These are phyloP conservation scores for Klebsormidium nitens DNA, from an alignment of 139 green algal species.

Conservation along the genomic window DNA sequence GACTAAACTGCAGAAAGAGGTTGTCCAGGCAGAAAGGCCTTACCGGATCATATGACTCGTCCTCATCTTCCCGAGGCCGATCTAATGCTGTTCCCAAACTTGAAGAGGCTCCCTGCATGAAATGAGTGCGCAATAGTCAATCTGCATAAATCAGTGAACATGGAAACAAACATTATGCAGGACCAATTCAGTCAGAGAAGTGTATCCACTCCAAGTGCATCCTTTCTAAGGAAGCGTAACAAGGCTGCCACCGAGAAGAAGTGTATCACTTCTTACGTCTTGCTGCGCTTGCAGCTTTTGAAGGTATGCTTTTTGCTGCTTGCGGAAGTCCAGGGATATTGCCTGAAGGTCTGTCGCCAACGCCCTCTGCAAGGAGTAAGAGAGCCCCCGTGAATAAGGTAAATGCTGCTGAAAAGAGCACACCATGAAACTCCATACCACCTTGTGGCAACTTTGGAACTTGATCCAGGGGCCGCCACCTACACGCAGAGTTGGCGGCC, in stretches of 20 bases:
- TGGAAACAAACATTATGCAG: background rate
- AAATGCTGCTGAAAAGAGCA: background rate
- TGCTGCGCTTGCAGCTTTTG: slow-evolving; percentile 32
- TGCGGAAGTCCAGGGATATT: slow-evolving; percentile 47
- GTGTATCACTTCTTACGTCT: too few species aligned
- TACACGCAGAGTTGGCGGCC: background rate
- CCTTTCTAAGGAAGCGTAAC: background rate
- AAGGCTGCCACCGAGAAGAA: too few species aligned
- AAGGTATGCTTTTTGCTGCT: slow-evolving; percentile 45
- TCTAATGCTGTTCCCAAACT: slow-evolving; percentile 2
- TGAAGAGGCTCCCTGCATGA: slow-evolving; percentile 1
- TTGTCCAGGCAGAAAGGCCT: background rate
- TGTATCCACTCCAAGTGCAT: background rate
- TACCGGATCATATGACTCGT: background rate
- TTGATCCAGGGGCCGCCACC: background rate
- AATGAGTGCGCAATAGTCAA: too few species aligned
- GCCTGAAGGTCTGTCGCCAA: slow-evolving; percentile 44
- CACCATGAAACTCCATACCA: too few species aligned
- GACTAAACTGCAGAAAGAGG: background rate
- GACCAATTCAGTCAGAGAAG: background rate
- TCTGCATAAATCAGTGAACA: background rate
- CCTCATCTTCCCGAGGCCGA: background rate
- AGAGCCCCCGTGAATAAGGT: background rate
- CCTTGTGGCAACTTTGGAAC: background rate
- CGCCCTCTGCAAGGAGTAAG: slow-evolving; percentile 27